phyloP scores from a whole-genome alignment of 345 rosid genomes.

The Erysimum cheiranthoides region DNA sequence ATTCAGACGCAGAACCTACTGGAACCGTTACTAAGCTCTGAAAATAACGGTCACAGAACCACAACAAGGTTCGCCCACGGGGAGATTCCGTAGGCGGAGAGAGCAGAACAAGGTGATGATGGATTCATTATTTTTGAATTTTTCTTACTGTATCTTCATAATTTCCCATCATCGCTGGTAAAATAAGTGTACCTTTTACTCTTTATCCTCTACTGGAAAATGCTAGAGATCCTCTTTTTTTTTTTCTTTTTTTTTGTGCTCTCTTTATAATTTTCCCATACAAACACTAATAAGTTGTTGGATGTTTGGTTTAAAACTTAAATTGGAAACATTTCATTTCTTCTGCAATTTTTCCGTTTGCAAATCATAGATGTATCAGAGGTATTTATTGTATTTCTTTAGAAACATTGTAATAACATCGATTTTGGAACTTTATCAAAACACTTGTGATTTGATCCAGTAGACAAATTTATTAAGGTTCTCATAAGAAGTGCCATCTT shows the following conservation, averaged over 20 bases:
- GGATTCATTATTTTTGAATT: conserved; percentile 40
- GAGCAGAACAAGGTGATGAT: conserved; percentile 35
- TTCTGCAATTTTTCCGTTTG: background rate
- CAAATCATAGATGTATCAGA: background rate
- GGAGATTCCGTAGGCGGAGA: conserved; percentile 24
- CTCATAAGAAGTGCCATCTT: conserved; percentile 42
- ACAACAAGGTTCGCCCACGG: conserved; percentile 28
- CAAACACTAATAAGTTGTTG: conserved; percentile 33
- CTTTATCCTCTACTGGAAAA: conserved; percentile 32
- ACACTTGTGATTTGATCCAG: conserved; percentile 40
- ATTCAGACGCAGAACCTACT: conserved; percentile 99
- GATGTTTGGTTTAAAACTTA: conserved; percentile 11
- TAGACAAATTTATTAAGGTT: conserved; percentile 41
- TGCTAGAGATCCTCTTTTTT: conserved; percentile 39
- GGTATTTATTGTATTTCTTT: background rate
- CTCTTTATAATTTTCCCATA: conserved; percentile 28
- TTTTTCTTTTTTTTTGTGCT: background rate
- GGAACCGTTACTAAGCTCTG: conserved; percentile 76
- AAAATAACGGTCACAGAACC: conserved; percentile 17
- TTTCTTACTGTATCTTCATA: conserved; percentile 34
- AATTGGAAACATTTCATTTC: conserved; percentile 4
- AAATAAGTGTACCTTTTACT: conserved; percentile 38
- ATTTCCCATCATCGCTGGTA: conserved; percentile 39
- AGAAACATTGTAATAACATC: background rate
- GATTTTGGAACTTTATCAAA: background rate